A percentile compares a stretch with the other conserved stretches of the same genome.
Evolutionary conservation across 192 early-diverging fungal genomes (phyloP).

Genomic region (Coemansia sp.): DNA sequence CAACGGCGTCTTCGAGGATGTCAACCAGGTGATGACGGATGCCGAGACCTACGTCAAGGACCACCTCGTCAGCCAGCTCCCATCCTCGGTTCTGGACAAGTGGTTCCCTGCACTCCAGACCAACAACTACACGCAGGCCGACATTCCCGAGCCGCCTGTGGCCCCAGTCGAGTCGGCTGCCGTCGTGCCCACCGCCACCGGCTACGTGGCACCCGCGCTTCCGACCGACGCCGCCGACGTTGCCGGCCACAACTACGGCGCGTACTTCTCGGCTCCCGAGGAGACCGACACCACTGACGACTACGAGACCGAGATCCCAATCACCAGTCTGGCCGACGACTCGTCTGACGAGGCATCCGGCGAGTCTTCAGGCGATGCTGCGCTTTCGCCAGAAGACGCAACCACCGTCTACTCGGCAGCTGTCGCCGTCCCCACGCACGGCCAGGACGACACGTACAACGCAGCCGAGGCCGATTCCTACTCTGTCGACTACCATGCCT

Average conservation of each 20-base stretch:
- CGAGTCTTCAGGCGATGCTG: background rate
- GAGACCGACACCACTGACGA: background rate
- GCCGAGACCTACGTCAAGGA: constrained; percentile 33
- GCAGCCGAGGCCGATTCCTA: constrained; percentile 9
- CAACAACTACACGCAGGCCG: constrained; percentile 22
- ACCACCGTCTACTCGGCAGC: constrained; percentile 16
- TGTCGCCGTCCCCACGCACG: constrained; percentile 18
- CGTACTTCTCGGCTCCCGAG: constrained; percentile 5
- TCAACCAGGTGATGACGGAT: constrained; percentile 20
- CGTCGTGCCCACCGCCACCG: background rate
- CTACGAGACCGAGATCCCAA: constrained; percentile 2
- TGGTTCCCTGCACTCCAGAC: constrained; percentile 46
- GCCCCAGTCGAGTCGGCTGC: constrained; percentile 6
- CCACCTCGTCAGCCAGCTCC: constrained; percentile 22
- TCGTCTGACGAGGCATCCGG: background rate
- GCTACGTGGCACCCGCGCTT: constrained; percentile 5
- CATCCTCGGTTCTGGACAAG: constrained; percentile 36
- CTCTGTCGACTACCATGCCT: constrained; percentile 22
- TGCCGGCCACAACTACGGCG: constrained; percentile 16
- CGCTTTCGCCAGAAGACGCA: background rate
- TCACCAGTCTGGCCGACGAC: constrained; percentile 4
- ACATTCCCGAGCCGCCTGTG: constrained; percentile 18
- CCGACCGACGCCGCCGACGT: constrained; percentile 10
- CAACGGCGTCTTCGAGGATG: constrained; percentile 38
- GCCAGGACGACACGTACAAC: background rate